phyloP scores from a whole-genome alignment of 805 yeast genomes.

The Wilhelminamyces savonicus region DNA sequence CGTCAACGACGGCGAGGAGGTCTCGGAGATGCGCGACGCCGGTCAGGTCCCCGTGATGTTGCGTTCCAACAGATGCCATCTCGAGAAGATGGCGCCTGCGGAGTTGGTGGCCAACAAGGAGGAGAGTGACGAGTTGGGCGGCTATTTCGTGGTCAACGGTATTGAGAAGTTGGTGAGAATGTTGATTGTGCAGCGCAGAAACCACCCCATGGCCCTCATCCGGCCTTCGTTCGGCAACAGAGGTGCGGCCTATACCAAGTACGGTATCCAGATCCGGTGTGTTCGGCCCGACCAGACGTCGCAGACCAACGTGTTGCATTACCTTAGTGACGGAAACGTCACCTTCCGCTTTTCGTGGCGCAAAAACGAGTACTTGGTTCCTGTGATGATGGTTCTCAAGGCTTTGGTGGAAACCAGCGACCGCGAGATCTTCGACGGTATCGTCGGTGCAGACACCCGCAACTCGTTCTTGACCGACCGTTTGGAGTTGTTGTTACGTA shows the following conservation, averaged over 20 bases:
- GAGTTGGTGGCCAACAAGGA: constrained; percentile 75
- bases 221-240: constrained; percentile 93
- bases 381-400: constrained; percentile 86
- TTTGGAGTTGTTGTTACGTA: constrained; percentile 84
- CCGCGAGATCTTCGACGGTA: constrained; percentile 93
- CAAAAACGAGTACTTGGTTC: constrained; percentile 90
- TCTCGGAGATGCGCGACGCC: constrained; percentile 77
- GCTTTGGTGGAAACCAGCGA: constrained; percentile 89
- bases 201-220: constrained; percentile 95
- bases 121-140: constrained; percentile 94
- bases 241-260: constrained; percentile 84
- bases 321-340: constrained; percentile 90
- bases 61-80: constrained; percentile 84
- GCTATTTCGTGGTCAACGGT: constrained; percentile 94
- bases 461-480: constrained; percentile 97
- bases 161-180: constrained; percentile 93
- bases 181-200: constrained; percentile 96
- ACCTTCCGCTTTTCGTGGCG: constrained; percentile 97
- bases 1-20: constrained; percentile 82
- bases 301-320: constrained; percentile 95
- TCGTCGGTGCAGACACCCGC: constrained; percentile 79
- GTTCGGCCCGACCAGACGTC: constrained; percentile 97
- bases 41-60: constrained; percentile 92
- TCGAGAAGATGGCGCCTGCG: constrained; percentile 75
- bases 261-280: constrained; percentile 89